Evolutionary conservation across 768 basidiomycete species (phyloP), one percentile per base, ranked within the genome.

Genomic region (Pulveroboletus sp.): DNA sequence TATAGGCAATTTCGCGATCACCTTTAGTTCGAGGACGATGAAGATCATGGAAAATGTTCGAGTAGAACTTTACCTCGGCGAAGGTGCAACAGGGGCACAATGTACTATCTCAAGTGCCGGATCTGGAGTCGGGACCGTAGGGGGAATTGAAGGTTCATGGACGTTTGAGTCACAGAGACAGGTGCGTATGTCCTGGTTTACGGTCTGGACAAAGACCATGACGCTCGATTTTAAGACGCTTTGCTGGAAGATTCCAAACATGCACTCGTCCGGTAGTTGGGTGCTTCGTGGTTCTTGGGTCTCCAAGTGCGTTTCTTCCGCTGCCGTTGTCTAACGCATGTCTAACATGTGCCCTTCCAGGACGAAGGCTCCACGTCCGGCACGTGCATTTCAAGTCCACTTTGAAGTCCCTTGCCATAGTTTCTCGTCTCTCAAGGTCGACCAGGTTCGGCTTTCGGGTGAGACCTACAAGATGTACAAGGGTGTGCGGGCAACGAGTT

Each of bases 401-500:
- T 95, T 91, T 65, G 79, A 83, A 38, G 76, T 93, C 27, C 78
- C 82, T 21, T 59, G 81, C 13, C 72, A 87, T 61, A 83, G 83
- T 32, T 89, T 85, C 65, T 91, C 90, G 6, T 77, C 86, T 17
- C 72, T 95, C 40, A 89, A 87, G 59, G 84, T 95, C 5, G 89
- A 93, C 51, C 87, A 93, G 58, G 77, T 95, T 39, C 90, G 83
- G 67, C 71, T 90, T 26, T 83, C 75, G 2, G 84, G 86, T 11
- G 90, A 93, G 65, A 69, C 68, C 10, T 94, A 94, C 68, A 95
- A 94, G 68, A 88, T 89, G 10, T 96, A 88, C 71, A 95, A 94
- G 67, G 93, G 93, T 14, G 86, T 96, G 44, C 74, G 92, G 61
- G 81, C 83, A 39, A 73, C 76, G 35, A 46, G 68, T 7, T 39